Conservation (phyloP, 2,329 filamentous ascomycete genomes). For the Fusarium sp. region DNA sequence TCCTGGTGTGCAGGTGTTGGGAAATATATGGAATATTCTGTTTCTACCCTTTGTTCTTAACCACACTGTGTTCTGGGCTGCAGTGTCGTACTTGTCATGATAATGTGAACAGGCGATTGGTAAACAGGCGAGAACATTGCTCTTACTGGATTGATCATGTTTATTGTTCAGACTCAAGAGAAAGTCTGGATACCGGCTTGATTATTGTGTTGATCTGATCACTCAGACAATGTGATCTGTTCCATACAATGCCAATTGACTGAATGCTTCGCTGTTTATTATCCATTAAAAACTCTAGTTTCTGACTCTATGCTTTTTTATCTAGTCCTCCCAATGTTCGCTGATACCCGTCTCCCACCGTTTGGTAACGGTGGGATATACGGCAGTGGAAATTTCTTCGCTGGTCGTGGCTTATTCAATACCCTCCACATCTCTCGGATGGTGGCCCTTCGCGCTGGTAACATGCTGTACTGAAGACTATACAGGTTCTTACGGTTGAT, state of each 20-base stretch:
- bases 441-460: conserved; percentile 83
- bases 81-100: neutral
- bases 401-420: conserved; percentile 67
- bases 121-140: neutral
- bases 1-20: neutral
- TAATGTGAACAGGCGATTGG: neutral
- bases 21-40: neutral
- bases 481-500: conserved; percentile 96
- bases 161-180: neutral
- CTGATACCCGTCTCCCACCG: conserved; percentile 46
- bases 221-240: too few species aligned
- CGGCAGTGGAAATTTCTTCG: conserved; percentile 55
- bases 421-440: conserved; percentile 89
- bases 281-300: conserved; percentile 11
- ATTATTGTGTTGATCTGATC: neutral
- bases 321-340: conserved; percentile 47
- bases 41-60: neutral
- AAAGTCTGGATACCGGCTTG: neutral
- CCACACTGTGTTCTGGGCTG: neutral
- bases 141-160: neutral
- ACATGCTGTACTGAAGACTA: conserved; percentile 97
- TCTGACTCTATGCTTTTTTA: conserved; percentile 27
- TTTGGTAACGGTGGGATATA: conserved; percentile 50
- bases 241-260: neutral
- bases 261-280: conserved; percentile 7